Conservation (phyloP, 345 rosid genomes). For the Conringia planisiliqua region DNA sequence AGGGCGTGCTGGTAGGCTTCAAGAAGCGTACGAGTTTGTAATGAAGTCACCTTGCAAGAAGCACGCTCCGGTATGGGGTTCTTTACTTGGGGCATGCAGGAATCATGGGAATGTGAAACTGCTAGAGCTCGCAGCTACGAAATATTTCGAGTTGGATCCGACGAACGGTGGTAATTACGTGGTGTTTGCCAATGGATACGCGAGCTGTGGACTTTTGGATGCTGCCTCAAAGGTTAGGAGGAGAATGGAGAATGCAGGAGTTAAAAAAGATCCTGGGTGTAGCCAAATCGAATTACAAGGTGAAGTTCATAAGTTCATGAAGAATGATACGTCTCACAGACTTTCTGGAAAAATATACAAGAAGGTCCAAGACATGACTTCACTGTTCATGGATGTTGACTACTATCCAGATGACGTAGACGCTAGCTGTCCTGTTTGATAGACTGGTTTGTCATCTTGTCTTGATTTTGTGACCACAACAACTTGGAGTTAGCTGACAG, state of each 20-base stretch:
- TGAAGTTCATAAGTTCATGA: slow-evolving; percentile 48
- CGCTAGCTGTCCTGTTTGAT: slow-evolving; percentile 1
- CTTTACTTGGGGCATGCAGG: slow-evolving; percentile 66
- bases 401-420: slow-evolving; percentile 25
- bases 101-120: slow-evolving; percentile 58
- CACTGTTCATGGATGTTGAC: slow-evolving; percentile 45
- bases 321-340: slow-evolving; percentile 50
- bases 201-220: slow-evolving; percentile 58
- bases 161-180: slow-evolving; percentile 65
- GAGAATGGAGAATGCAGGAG: slow-evolving; percentile 47
- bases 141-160: slow-evolving; percentile 54
- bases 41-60: slow-evolving; percentile 52
- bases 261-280: slow-evolving; percentile 59
- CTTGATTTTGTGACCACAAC: slow-evolving; percentile 14
- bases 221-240: slow-evolving; percentile 56
- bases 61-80: slow-evolving; percentile 66
- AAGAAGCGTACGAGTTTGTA: slow-evolving; percentile 60
- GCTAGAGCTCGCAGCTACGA: slow-evolving; percentile 48
- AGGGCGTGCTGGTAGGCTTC: slow-evolving; percentile 65
- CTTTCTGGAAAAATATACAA: slow-evolving; percentile 43
- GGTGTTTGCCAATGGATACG: slow-evolving; percentile 61
- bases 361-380: slow-evolving; percentile 43
- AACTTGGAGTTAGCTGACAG: not conserved
- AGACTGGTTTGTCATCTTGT: slow-evolving; percentile 18
- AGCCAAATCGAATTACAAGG: slow-evolving; percentile 66